Conservation (phyloP, 2,329 filamentous ascomycete genomes). For the Diaporthe citrichinensis region DNA sequence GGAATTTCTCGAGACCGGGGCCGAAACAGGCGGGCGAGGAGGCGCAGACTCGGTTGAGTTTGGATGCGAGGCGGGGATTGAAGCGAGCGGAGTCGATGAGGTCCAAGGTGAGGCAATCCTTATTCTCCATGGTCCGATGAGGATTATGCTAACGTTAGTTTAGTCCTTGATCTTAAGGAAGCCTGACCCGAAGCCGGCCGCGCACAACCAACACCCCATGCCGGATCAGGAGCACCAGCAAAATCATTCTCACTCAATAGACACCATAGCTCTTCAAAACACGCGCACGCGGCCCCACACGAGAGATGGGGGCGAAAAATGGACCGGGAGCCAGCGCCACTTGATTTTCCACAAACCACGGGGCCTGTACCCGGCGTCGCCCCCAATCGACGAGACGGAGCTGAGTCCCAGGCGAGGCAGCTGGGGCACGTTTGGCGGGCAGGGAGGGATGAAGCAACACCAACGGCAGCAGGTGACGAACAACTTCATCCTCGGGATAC, state of each 20-base stretch:
- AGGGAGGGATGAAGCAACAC: neutral
- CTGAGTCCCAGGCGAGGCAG: constrained; percentile 14
- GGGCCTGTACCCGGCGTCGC: neutral
- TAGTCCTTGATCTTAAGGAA: constrained; percentile 2
- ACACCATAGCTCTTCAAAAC: neutral
- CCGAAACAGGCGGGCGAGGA: neutral
- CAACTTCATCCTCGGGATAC: constrained; percentile 1
- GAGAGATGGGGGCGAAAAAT: neutral
- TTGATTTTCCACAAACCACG: neutral
- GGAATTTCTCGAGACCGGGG: constrained; percentile 9
- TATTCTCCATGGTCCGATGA: too few relatives aligned
- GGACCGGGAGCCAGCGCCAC: neutral
- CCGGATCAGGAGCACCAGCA: neutral
- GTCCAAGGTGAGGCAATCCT: too few relatives aligned
- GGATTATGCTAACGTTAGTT: rapidly evolving
- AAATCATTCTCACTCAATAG: neutral
- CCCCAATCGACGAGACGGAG: neutral
- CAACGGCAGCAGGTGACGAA: neutral
- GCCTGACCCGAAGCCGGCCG: neutral
- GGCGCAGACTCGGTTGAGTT: neutral
- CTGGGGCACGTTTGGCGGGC: constrained; percentile 1
- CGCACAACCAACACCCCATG: neutral
- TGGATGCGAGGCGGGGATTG: constrained; percentile 4
- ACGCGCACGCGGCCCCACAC: neutral
- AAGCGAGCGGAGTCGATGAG: neutral